Base-by-base conservation (phyloP, 495 filamentous ascomycete species). In the Hypoxylon lienhwacheense region DNA sequence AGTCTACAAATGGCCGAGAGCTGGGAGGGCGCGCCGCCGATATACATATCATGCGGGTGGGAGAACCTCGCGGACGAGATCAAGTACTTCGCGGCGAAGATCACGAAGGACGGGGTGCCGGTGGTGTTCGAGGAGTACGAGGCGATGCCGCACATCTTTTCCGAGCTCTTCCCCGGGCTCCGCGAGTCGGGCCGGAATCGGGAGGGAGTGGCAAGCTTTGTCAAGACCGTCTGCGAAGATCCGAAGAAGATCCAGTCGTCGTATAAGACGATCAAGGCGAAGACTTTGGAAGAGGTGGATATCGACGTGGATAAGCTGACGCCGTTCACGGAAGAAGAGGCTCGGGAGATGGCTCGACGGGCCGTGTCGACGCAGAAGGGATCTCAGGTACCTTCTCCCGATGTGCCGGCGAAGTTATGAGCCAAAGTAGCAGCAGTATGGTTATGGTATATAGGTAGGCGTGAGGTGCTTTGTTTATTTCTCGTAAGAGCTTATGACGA, bases 71-170 rank as follows among this genome's bases (percentile, higher is more conserved):
- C 82, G 1, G 90, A 96, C 66, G 89, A 93, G 62, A 81, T 75
- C 43, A 72, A 78, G 33, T 78, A 83, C 28, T 47, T 88, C 4
- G 87, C 86, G 8, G 70, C 77, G 5, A 76, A 78, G 25, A 73
- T 89, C 2, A 74, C 78, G 21, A 58, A 64, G 5, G 82, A 85
- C 10, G 85, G 85, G 8, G 87, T 87, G 0, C 56, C 67, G 1
- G 81, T 96, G 4, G 71, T 81, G 24, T 86, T 83, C 29, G 83
- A 91, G 61, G 79, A 89, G 68, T 95, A 83, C 59, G 88, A 92
- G 67, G 86, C 84, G 1, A 95, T 96, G 89, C 91, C 91, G 34
- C 92, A 97, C 64, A 88, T 86, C 51, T 95, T 95, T 65, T 83
- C 77, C 0, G 59, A 85, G 54, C 39, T 95, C 0, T 69, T 96